A percentile compares a stretch with the other conserved stretches of the same genome.
phyloP scores from a whole-genome alignment of 345 rosid species.

The Boechera divaricarpa region DNA sequence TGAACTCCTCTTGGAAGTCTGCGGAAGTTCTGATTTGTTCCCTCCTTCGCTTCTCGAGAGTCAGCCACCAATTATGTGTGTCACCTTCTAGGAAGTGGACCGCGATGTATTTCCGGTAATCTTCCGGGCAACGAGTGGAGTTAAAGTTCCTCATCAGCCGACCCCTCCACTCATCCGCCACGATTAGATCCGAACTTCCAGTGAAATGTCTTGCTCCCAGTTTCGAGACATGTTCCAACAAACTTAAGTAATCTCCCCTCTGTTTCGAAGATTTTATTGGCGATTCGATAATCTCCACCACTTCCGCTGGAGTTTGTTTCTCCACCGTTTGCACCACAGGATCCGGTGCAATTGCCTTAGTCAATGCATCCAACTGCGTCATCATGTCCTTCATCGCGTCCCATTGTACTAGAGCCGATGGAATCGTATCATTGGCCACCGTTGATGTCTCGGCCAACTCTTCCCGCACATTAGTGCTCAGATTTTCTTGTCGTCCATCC shows the following conservation, averaged over 20 bases:
- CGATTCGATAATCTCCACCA: not conserved
- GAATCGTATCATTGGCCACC: too few relatives aligned
- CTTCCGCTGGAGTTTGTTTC: too few relatives aligned
- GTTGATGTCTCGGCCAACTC: too few relatives aligned
- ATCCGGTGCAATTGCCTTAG: not conserved
- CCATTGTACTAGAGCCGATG: too few relatives aligned
- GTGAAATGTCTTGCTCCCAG: too few relatives aligned
- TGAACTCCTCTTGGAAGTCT: not conserved
- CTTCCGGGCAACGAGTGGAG: not conserved
- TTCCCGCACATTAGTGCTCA: too few relatives aligned
- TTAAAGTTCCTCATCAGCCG: not conserved
- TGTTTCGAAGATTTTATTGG: too few relatives aligned
- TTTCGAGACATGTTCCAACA: too few relatives aligned
- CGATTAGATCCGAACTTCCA: not conserved
- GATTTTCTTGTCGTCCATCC: too few relatives aligned
- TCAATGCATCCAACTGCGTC: not conserved
- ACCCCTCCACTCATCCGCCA: not conserved
- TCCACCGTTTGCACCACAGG: too few relatives aligned
- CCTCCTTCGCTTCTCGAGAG: not conserved
- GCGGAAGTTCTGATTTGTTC: not conserved
- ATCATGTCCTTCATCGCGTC: too few relatives aligned
- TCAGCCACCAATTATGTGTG: not conserved
- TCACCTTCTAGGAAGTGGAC: not conserved
- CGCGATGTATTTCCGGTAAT: not conserved
- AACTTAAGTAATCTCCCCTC: too few relatives aligned